These are phyloP conservation scores for Chondrostereum purpureum DNA, from an alignment of 1,284 basidiomycete species.

Conservation along the genomic window DNA sequence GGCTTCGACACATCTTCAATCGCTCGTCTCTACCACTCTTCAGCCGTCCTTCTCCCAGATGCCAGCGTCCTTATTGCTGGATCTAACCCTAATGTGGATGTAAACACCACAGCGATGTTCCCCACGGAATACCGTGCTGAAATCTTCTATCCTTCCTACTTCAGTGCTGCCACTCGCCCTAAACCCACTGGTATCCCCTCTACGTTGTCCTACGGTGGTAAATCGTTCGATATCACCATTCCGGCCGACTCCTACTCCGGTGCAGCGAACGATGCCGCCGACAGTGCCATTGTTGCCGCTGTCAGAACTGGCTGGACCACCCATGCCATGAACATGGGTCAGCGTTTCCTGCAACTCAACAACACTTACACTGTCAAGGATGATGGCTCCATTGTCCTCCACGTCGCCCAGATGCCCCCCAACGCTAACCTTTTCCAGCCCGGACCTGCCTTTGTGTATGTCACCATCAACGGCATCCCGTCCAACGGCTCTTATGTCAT, in stretches of 20 bases:
- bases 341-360: slow-evolving; percentile 53
- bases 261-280: slow-evolving; percentile 61
- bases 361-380: slow-evolving; percentile 50
- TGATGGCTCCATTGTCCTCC: slow-evolving; percentile 61
- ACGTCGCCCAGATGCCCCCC: slow-evolving; percentile 64
- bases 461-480: slow-evolving; percentile 68
- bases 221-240: slow-evolving; percentile 60
- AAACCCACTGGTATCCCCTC: slow-evolving; percentile 64
- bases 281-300: slow-evolving; percentile 75
- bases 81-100: slow-evolving; percentile 91
- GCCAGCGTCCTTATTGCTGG: slow-evolving; percentile 85
- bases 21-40: slow-evolving; percentile 83
- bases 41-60: slow-evolving; percentile 85
- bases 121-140: slow-evolving; percentile 86
- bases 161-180: slow-evolving; percentile 71
- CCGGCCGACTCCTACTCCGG: slow-evolving; percentile 61
- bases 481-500: slow-evolving; percentile 59
- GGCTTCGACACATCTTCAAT: slow-evolving; percentile 59
- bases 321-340: slow-evolving; percentile 51
- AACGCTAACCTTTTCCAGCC: slow-evolving; percentile 70
- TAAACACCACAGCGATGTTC: slow-evolving; percentile 60
- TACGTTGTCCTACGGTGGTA: slow-evolving; percentile 81
- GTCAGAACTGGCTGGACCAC: slow-evolving; percentile 63
- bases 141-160: slow-evolving; percentile 83
- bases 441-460: slow-evolving; percentile 68